Base-by-base conservation (phyloP, 2,329 filamentous ascomycete species). In the Fonsecaea erecta region DNA sequence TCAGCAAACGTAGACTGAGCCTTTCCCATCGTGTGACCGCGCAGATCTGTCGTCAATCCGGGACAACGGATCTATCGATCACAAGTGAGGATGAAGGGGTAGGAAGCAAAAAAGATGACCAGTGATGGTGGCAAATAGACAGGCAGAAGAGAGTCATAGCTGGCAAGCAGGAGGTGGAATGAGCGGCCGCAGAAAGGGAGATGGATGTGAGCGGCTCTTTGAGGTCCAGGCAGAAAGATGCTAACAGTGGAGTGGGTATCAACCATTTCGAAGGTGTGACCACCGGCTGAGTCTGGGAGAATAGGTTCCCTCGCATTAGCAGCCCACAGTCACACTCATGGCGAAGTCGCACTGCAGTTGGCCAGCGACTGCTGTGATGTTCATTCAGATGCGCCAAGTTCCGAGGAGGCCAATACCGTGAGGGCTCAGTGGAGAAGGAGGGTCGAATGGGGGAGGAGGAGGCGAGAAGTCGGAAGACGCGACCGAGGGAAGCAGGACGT, bases 361-460 rank as follows among this genome's bases (percentile, higher is more conserved):
- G 59, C 35, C 52, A 60, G 56, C 28, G 54, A 60, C 26, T 37
- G 35, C 28, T 26, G 52, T 34, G 56, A 52, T 37, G 43, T 60
- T 21, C 32, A 60, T 16, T 2, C 43, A 48, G 21, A 48, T 9
- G 43, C 43, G 18, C 43, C 43, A 48, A 48, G 43, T 9, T 48
- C 43, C 43, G 43, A 48, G 21, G 43, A 9, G 21, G 43, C 43
- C 43, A 48, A 48, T 48, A 12, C 43, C 6, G 3, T 48, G 18
- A 12, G 18, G 14, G 8, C 43, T 24, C 43, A 18, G 21, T 24
- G 21, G 43, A 48, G 43, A 4, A 48, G 43, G n/a, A 40, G 14
- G 37, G 4, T n/a, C 37, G 16, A 40, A 40, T 4, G 37, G 37
- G 35, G 14, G 16, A 40, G 6, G 14, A 40, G 16, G n/a, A 40